These are phyloP conservation scores for Haematococcus lacustris DNA, from an alignment of 139 green algal species.

Conservation along the genomic window DNA sequence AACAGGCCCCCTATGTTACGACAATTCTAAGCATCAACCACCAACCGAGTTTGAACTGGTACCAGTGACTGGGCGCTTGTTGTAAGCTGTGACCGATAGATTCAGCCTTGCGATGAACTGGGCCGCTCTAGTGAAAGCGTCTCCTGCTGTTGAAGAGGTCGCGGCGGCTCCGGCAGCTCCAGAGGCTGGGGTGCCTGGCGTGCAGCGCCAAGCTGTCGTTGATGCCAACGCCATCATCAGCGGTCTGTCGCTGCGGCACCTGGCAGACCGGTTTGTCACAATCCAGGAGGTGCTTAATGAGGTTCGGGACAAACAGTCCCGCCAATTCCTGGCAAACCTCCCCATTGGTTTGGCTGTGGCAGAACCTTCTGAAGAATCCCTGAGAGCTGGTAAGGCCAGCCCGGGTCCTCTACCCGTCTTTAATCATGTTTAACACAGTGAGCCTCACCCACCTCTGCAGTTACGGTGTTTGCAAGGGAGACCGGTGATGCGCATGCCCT, in stretches of 20 bases:
- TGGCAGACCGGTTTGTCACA: slow-evolving; percentile 59
- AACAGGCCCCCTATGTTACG: too few species aligned
- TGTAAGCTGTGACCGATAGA: background rate
- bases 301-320: slow-evolving; percentile 66
- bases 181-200: background rate
- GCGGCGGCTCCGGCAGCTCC: background rate
- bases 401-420: too few species aligned
- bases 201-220: too few species aligned
- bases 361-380: slow-evolving; percentile 62
- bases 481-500: slow-evolving; percentile 83
- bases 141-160: background rate
- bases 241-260: slow-evolving; percentile 34
- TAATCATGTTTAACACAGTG: too few species aligned
- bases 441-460: too few species aligned
- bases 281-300: slow-evolving; percentile 73
- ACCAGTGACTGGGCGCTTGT: background rate
- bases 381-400: slow-evolving; percentile 52
- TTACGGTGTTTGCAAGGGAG: slow-evolving; percentile 71
- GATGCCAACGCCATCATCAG: slow-evolving; percentile 87
- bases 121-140: background rate
- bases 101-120: background rate
- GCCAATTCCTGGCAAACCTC: slow-evolving; percentile 49
- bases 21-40: too few species aligned
- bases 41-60: too few species aligned
- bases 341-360: slow-evolving; percentile 49